phyloP scores from a whole-genome alignment of 1,139 yeast genomes.

The Magnusiomyces tetraspermus region DNA sequence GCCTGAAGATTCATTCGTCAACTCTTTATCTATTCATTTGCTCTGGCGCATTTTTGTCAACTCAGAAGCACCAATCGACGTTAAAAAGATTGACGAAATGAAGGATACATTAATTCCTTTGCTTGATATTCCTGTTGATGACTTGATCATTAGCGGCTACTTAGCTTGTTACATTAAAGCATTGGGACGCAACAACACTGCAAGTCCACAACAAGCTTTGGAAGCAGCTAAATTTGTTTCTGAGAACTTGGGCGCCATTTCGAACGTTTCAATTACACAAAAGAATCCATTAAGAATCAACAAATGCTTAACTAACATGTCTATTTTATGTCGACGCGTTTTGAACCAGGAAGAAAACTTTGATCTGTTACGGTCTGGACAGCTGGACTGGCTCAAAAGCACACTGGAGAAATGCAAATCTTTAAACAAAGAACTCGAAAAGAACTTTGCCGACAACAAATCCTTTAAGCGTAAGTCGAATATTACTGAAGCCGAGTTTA shows the following conservation, averaged over 20 bases:
- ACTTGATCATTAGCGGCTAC: slow-evolving; percentile 9
- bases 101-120: slow-evolving; percentile 6
- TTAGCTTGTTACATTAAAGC: slow-evolving; percentile 8
- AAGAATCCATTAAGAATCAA: slow-evolving; percentile 3
- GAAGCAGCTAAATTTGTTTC: slow-evolving; percentile 7
- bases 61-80: slow-evolving; percentile 1
- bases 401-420: slow-evolving; percentile 1
- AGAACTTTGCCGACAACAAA: background rate
- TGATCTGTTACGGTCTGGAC: background rate
- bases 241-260: slow-evolving; percentile 2
- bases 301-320: slow-evolving; percentile 4
- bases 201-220: background rate
- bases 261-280: slow-evolving; percentile 5
- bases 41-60: slow-evolving; percentile 5
- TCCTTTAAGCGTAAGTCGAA: background rate
- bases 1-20: background rate
- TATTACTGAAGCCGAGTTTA: background rate
- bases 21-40: slow-evolving; percentile 7
- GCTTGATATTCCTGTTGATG: slow-evolving; percentile 7
- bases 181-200: too few relatives aligned
- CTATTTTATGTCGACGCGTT: slow-evolving; percentile 6
- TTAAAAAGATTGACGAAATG: slow-evolving; percentile 5
- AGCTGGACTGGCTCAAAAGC: slow-evolving; percentile 3
- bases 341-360: slow-evolving; percentile 4
- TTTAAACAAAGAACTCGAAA: background rate